Evolutionary conservation across 306 rosid genomes (phyloP).

Genomic region (Vigna radiata): DNA sequence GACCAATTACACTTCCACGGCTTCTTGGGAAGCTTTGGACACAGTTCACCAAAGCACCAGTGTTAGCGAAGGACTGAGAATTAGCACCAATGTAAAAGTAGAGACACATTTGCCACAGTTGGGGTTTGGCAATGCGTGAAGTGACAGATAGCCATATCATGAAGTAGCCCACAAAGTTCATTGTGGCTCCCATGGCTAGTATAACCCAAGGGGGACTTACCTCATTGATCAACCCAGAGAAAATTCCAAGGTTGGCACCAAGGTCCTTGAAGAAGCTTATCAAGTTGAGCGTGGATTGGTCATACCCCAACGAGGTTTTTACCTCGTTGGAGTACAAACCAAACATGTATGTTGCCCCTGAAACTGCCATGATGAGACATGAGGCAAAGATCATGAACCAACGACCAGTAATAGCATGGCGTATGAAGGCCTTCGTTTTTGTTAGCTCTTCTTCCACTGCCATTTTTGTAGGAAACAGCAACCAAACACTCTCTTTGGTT

Average conservation of each 20-base stretch:
- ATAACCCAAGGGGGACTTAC: conserved; percentile 70
- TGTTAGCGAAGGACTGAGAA: conserved; percentile 70
- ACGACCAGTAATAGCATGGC: conserved; percentile 58
- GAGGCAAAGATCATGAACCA: conserved; percentile 84
- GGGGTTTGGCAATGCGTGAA: conserved; percentile 48
- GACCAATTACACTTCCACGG: conserved; percentile 74
- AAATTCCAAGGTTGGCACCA: conserved; percentile 66
- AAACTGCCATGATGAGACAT: conserved; percentile 61
- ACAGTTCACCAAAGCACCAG: conserved; percentile 66
- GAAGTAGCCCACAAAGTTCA: conserved; percentile 81
- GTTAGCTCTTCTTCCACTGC: conserved; percentile 17
- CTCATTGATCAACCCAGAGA: conserved; percentile 72
- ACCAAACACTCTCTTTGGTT: not conserved
- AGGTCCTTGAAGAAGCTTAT: conserved; percentile 84
- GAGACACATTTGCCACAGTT: conserved; percentile 77
- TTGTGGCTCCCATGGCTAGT: conserved; percentile 58
- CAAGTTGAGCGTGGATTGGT: conserved; percentile 75
- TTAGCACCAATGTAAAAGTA: conserved; percentile 77
- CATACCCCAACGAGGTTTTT: conserved; percentile 67
- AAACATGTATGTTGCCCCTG: conserved; percentile 79
- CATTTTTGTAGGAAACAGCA: conserved; percentile 41
- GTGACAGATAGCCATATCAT: conserved; percentile 84
- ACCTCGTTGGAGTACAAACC: conserved; percentile 63
- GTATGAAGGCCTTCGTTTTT: conserved; percentile 36
- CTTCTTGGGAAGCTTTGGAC: conserved; percentile 72